Percentiles rank a stretch among this genome's conserved stretches.
These are phyloP conservation scores for Fraxinus latifolia DNA, from an alignment of 305 asterid genomes.

Conservation along the genomic window DNA sequence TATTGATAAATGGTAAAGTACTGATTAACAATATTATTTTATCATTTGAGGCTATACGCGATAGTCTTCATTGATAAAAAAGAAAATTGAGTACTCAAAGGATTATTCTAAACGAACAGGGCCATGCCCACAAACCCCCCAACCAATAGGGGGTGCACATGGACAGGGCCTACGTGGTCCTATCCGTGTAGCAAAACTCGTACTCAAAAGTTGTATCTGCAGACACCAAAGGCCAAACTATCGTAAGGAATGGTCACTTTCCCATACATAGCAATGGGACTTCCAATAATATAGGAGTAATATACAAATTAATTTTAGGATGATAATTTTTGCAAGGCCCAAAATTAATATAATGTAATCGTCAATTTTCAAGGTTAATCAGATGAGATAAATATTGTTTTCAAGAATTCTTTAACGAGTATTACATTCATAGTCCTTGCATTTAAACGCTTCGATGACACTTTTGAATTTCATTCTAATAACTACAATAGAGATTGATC, in stretches of 20 bases:
- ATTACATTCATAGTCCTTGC: not conserved
- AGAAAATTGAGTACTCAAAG: not conserved
- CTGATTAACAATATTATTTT: no score
- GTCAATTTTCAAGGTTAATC: not conserved
- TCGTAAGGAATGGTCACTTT: slow-evolving; percentile 6
- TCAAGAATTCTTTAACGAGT: not conserved
- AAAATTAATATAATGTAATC: no score
- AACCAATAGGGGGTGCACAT: no score
- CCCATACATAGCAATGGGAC: slow-evolving; percentile 9
- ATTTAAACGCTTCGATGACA: no score
- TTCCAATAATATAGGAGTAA: slow-evolving; percentile 17
- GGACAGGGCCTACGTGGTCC: no score
- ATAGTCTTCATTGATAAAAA: not conserved
- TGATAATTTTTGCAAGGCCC: not conserved
- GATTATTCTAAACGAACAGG: no score
- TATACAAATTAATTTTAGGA: not conserved
- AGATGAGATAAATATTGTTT: not conserved
- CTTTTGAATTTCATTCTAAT: no score
- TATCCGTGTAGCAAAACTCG: no score
- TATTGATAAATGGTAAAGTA: no score
- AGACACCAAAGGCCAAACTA: not conserved
- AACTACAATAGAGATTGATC: no score
- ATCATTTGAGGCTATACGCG: not conserved
- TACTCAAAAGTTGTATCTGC: not conserved
- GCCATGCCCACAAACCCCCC: no score